A percentile compares a stretch with the other conserved stretches of the same genome.
Conservation (phyloP, 306 rosid genomes). For the Cucurbita pepo region DNA sequence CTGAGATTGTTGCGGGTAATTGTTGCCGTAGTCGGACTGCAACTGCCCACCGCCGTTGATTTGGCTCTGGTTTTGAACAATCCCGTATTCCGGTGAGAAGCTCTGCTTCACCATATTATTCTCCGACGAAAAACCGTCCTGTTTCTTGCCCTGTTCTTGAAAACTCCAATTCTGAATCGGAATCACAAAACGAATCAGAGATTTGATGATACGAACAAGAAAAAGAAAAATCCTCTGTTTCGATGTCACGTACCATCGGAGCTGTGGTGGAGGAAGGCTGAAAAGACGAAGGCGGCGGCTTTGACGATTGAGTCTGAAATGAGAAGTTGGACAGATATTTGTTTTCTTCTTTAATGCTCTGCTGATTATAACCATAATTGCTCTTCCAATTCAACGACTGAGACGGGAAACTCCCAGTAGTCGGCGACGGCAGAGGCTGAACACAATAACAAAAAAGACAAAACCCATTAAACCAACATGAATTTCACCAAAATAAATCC, state of each 20-base stretch:
- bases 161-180: conserved; percentile 36
- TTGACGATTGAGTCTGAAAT: conserved; percentile 35
- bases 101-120: conserved; percentile 32
- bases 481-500: neutral
- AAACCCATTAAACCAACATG: neutral
- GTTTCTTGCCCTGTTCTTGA: conserved; percentile 33
- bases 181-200: neutral
- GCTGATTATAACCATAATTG: conserved; percentile 23
- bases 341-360: conserved; percentile 42
- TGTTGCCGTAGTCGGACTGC: conserved; percentile 23
- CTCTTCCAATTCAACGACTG: conserved; percentile 43
- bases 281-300: conserved; percentile 28
- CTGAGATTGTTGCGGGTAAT: conserved; percentile 33
- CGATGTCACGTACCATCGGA: conserved; percentile 24
- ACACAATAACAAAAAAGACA: neutral
- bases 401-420: conserved; percentile 56
- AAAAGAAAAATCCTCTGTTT: neutral
- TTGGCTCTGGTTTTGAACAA: conserved; percentile 23
- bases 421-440: conserved; percentile 69
- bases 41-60: conserved; percentile 13
- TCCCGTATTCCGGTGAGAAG: conserved; percentile 29
- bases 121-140: conserved; percentile 25
- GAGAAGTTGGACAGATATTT: conserved; percentile 42
- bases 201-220: neutral
- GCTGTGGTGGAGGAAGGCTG: conserved; percentile 28